A percentile compares a stretch with the other conserved stretches of the same genome.
phyloP scores from a whole-genome alignment of 345 rosid genomes.

The Nephelium lappaceum region DNA sequence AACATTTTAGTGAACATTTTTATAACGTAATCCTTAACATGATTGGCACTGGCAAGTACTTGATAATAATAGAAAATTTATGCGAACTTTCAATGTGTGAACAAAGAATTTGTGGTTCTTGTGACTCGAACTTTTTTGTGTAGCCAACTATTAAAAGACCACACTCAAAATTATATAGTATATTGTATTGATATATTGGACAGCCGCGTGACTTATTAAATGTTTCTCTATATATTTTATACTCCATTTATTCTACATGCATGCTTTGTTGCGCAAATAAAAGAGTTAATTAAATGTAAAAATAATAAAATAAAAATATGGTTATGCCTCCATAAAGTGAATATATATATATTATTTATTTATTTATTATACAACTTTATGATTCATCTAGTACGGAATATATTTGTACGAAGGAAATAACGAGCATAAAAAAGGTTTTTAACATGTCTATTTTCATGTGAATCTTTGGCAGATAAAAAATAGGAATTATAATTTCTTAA shows the following conservation, averaged over 20 bases:
- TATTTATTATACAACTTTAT: too few relatives aligned
- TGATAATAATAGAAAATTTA: background rate
- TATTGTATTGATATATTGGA: background rate
- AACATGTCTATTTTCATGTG: too few relatives aligned
- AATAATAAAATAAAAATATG: background rate
- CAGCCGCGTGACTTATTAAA: background rate
- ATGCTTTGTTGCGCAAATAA: background rate
- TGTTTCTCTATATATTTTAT: background rate
- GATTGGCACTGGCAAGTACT: background rate
- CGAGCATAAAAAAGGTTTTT: too few relatives aligned
- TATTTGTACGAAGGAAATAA: too few relatives aligned
- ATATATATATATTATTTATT: too few relatives aligned
- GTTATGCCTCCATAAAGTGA: background rate
- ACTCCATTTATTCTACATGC: background rate
- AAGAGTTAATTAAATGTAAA: background rate
- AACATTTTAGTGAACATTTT: constrained; percentile 1
- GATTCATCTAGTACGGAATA: too few relatives aligned
- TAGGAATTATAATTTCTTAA: too few relatives aligned
- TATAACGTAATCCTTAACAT: background rate
- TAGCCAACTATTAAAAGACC: background rate
- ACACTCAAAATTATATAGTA: background rate
- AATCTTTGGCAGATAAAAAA: too few relatives aligned
- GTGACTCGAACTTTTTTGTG: background rate
- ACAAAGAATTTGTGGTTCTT: background rate
- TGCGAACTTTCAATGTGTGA: background rate